A percentile compares a stretch with the other conserved stretches of the same genome.
Evolutionary conservation across 2,329 filamentous ascomycete species (phyloP).

Genomic region (Aspergillus eucalypticola): DNA sequence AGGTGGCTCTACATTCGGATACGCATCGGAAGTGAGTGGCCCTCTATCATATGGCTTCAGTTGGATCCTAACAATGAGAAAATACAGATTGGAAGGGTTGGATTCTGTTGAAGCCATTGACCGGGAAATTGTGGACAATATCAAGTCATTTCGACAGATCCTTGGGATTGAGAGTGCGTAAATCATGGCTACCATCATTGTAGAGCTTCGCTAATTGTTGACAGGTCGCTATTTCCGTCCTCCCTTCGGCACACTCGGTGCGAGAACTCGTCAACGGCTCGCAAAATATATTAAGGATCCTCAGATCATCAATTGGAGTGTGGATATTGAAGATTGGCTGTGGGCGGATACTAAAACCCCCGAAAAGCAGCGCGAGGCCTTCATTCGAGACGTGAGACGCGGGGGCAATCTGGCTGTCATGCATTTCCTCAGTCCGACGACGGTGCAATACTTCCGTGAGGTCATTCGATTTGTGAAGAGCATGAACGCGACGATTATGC

Average conservation of each 20-base stretch:
- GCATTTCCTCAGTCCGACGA: constrained; percentile 67
- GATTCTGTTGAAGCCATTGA: constrained; percentile 36
- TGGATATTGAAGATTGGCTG: constrained; percentile 71
- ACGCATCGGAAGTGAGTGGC: constrained; percentile 61
- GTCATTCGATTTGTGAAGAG: constrained; percentile 66
- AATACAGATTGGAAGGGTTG: constrained; percentile 40
- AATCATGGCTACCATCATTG: background rate
- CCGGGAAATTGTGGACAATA: constrained; percentile 37
- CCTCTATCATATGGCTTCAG: background rate
- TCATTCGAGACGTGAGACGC: constrained; percentile 62
- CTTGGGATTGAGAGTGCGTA: constrained; percentile 38
- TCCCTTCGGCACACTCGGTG: constrained; percentile 68
- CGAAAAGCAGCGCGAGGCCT: constrained; percentile 66
- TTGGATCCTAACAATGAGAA: background rate
- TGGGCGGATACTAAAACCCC: constrained; percentile 64
- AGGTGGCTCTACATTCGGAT: constrained; percentile 68
- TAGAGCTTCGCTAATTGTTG: background rate
- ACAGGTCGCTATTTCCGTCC: constrained; percentile 64
- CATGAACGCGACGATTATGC: constrained; percentile 65
- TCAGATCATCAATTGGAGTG: constrained; percentile 67
- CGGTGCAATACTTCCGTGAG: constrained; percentile 63
- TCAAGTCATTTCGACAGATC: constrained; percentile 32
- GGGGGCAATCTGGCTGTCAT: constrained; percentile 67
- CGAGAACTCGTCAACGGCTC: constrained; percentile 64
- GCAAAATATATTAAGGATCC: constrained; percentile 54